These are phyloP conservation scores for Rhynchospora tenuis DNA, from an alignment of 176 grass and related monocot species.

Conservation along the genomic window DNA sequence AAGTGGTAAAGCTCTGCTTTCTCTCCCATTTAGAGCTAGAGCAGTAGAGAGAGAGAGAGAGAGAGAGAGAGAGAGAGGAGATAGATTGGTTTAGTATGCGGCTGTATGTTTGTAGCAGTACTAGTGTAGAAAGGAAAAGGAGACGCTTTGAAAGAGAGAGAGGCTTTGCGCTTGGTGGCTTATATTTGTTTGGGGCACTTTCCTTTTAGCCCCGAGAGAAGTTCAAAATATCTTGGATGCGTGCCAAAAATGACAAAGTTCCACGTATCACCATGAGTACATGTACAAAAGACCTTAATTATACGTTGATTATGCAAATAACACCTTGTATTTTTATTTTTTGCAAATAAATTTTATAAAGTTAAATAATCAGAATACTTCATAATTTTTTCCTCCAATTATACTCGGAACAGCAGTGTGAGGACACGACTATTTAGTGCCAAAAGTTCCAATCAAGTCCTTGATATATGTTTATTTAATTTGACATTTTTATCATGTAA, in stretches of 20 bases:
- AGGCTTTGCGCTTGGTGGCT: conserved; percentile 14
- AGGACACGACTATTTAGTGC: background rate
- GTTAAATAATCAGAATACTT: background rate
- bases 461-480: background rate
- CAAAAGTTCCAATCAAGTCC: background rate
- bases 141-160: conserved; percentile 14
- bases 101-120: conserved; percentile 6
- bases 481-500: background rate
- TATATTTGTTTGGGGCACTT: conserved; percentile 14
- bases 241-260: background rate
- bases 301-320: background rate
- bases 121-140: conserved; percentile 10
- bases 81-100: background rate
- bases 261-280: background rate
- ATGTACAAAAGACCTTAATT: background rate
- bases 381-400: background rate
- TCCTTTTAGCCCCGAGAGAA: background rate
- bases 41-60: background rate
- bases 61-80: background rate
- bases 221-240: background rate
- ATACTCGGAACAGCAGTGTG: background rate
- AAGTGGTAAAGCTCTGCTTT: conserved; percentile 25
- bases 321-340: too few species aligned
- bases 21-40: conserved; percentile 19
- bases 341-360: too few species aligned